Evolutionary conservation across 768 basidiomycete species (phyloP), one percentile per base, ranked within the genome.

Genomic region (Boletus rubroflammeus): DNA sequence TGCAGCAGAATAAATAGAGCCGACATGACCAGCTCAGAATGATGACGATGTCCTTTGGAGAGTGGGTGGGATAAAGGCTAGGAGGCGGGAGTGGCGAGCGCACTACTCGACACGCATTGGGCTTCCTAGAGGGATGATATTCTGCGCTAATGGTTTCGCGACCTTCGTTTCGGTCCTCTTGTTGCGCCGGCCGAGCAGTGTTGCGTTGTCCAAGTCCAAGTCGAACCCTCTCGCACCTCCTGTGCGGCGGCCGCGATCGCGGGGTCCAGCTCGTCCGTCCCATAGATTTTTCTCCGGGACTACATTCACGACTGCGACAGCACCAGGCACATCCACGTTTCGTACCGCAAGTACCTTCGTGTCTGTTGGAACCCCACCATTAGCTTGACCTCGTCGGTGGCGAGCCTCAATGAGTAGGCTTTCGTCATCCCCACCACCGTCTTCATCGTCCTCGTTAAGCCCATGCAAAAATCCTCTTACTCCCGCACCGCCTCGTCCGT

Each of bases 401-500:
- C 69, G 65, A 29, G 77, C 79, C 21, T 81, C 78, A n/a, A 82
- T 79, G 14, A 87, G 67, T 19, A 78, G 67, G 10, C 70, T 73
- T 15, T 75, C 75, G 14, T 73, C 77, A 21, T 82, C 78, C 15
- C 80, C 85, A 25, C 73, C 75, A 8, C 63, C 73, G 14, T 81
- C 80, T 67, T 98, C 96, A 53, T 95, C 94, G 50, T 93, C 94
- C 65, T 98, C 97, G 69, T 98, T 97, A 59, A 99, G 78, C 6
- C 88, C 92, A 9, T 78, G 79, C 21, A 98, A 73, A 76, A 89
- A 91, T 5, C 90, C 90, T 47, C 84, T 81, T 3, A 75, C 74
- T 21, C 93, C 94, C 0, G 85, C 88, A 28, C 88, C 92, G 17
- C 86, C 87, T 4, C 82, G 80, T 11, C 85, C 87, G 51, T 89